A percentile compares a stretch with the other conserved stretches of the same genome.
Evolutionary conservation across 345 rosid species (phyloP).

Genomic region (Aquilaria yunnanensis): DNA sequence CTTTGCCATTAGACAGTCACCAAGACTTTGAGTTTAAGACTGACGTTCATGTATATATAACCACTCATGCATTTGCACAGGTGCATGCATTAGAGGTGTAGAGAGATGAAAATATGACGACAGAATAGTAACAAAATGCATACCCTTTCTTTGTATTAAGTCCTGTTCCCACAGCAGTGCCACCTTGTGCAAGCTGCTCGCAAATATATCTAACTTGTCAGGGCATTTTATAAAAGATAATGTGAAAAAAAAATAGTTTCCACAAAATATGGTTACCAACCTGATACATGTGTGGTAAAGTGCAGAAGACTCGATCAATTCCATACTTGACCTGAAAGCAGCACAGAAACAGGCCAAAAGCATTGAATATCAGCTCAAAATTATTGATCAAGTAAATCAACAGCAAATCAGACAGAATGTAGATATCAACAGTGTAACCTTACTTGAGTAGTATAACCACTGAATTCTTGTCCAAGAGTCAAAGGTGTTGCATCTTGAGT

Average conservation of each 20-base stretch:
- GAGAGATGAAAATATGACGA: too few relatives aligned
- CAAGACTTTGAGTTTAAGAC: too few relatives aligned
- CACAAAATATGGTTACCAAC: constrained; percentile 28
- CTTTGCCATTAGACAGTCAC: too few relatives aligned
- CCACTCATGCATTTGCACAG: too few relatives aligned
- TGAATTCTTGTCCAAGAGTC: constrained; percentile 95
- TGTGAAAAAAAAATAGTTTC: constrained; percentile 6
- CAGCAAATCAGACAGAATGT: background rate
- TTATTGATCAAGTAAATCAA: constrained; percentile 2
- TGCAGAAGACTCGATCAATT: constrained; percentile 59
- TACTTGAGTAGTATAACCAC: constrained; percentile 97
- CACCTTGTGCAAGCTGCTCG: constrained; percentile 97
- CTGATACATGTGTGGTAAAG: constrained; percentile 90
- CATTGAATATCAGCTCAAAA: constrained; percentile 1
- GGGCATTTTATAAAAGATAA: constrained; percentile 12
- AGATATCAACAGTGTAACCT: constrained; percentile 11
- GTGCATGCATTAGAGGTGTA: too few relatives aligned
- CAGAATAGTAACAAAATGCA: constrained; percentile 7
- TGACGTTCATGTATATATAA: too few relatives aligned
- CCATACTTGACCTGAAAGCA: constrained; percentile 76
- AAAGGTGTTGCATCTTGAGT: constrained; percentile 99
- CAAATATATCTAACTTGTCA: constrained; percentile 30
- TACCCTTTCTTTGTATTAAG: constrained; percentile 96
- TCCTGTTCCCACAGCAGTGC: constrained; percentile 99
- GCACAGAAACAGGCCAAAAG: constrained; percentile 4